These are phyloP conservation scores for Tolypocladium amazonense DNA, from an alignment of 2,329 filamentous ascomycete genomes.

Conservation along the genomic window DNA sequence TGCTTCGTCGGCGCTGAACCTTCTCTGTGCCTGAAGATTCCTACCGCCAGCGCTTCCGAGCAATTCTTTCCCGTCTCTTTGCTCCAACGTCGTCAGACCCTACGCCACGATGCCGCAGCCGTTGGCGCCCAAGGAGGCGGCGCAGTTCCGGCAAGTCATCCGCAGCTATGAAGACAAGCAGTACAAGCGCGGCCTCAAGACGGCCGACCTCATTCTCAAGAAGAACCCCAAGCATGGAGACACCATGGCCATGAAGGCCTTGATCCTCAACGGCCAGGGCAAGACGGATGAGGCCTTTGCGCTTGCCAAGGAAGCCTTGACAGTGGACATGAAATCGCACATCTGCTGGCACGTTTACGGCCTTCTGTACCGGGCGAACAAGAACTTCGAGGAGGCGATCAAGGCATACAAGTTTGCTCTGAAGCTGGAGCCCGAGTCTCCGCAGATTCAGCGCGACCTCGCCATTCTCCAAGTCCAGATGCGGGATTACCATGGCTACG, in stretches of 20 bases:
- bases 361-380: conserved; percentile 80
- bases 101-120: conserved; percentile 53
- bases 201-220: conserved; percentile 89
- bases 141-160: conserved; percentile 90
- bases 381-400: conserved; percentile 98
- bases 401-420: conserved; percentile 98
- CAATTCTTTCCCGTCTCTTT: neutral
- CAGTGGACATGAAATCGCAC: conserved; percentile 97
- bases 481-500: conserved; percentile 88
- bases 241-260: conserved; percentile 96
- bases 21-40: neutral
- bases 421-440: conserved; percentile 83
- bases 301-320: conserved; percentile 83
- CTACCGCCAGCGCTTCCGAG: neutral
- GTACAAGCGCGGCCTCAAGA: conserved; percentile 89
- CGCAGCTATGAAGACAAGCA: conserved; percentile 97
- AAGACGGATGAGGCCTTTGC: conserved; percentile 91
- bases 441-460: conserved; percentile 88
- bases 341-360: conserved; percentile 99
- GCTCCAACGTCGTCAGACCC: neutral
- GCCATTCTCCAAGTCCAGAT: conserved; percentile 92
- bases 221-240: conserved; percentile 96
- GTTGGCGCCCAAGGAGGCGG: conserved; percentile 76
- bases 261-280: conserved; percentile 88
- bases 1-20: neutral